phyloP scores from a whole-genome alignment of 805 yeast species.

The Candida wancherniae region DNA sequence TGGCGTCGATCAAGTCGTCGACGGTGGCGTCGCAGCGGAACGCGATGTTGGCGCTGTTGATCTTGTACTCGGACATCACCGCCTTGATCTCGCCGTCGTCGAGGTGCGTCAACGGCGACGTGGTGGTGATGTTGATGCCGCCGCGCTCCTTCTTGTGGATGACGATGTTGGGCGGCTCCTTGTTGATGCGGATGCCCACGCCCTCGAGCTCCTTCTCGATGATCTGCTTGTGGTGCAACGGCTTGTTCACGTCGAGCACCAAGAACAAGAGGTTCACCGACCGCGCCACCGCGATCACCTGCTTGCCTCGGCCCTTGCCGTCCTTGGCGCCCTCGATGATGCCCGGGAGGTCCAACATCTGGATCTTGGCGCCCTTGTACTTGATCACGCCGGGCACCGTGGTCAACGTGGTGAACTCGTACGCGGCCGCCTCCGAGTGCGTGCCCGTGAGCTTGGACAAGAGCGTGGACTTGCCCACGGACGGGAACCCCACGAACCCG shows the following conservation, averaged over 20 bases:
- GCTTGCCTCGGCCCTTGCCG: constrained; percentile 90
- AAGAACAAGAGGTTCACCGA: constrained; percentile 91
- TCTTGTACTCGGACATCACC: constrained; percentile 91
- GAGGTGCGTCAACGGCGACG: constrained; percentile 86
- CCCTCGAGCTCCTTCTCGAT: constrained; percentile 96
- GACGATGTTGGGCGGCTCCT: constrained; percentile 86
- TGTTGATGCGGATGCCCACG: constrained; percentile 91
- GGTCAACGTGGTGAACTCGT: constrained; percentile 95
- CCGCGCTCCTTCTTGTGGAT: constrained; percentile 93
- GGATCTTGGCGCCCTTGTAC: constrained; percentile 96
- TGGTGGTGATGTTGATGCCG: constrained; percentile 88
- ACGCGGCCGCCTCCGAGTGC: constrained; percentile 95
- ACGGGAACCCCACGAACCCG: constrained; percentile 97
- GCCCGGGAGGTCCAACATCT: constrained; percentile 90
- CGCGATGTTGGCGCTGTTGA: constrained; percentile 93
- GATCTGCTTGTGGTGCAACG: constrained; percentile 87
- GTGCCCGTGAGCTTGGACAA: constrained; percentile 90
- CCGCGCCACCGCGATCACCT: constrained; percentile 98
- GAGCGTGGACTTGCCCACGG: constrained; percentile 87
- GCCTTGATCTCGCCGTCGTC: constrained; percentile 93
- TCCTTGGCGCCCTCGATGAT: constrained; percentile 89
- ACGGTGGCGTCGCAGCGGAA: constrained; percentile 97
- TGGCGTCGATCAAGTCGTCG: constrained; percentile 90
- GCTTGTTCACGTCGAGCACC: constrained; percentile 93
- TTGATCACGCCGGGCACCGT: constrained; percentile 96